phyloP scores from a whole-genome alignment of 2,329 filamentous ascomycete genomes.

The Diaporthe australafricana region DNA sequence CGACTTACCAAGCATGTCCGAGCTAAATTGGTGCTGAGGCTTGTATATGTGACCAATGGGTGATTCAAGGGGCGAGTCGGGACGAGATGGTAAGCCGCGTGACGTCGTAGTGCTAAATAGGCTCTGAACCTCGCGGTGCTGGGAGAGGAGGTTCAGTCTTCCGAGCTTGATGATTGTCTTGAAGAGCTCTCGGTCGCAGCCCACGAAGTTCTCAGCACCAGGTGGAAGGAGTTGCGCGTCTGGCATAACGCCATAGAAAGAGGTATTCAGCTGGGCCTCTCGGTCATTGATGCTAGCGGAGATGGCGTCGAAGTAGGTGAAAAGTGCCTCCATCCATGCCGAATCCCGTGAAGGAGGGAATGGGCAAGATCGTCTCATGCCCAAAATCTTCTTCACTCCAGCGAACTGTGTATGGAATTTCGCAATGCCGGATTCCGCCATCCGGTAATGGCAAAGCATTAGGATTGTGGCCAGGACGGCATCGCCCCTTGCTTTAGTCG shows the following conservation, averaged over 20 bases:
- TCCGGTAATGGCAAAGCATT: conserved; percentile 90
- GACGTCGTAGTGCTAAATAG: conserved; percentile 41
- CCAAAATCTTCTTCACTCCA: conserved; percentile 89
- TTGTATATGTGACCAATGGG: conserved; percentile 58
- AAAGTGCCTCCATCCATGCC: conserved; percentile 91
- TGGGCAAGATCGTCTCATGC: conserved; percentile 72
- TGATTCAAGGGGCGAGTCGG: conserved; percentile 54
- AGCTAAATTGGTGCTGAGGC: conserved; percentile 45
- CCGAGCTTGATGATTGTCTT: conserved; percentile 86
- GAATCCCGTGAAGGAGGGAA: conserved; percentile 73
- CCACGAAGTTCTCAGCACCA: conserved; percentile 85
- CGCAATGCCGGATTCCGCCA: conserved; percentile 91
- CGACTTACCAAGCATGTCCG: conserved; percentile 43
- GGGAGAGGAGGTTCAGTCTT: conserved; percentile 85
- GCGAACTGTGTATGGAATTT: conserved; percentile 95
- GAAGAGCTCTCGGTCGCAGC: conserved; percentile 89
- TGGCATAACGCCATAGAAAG: conserved; percentile 68
- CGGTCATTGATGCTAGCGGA: conserved; percentile 92
- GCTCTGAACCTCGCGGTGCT: conserved; percentile 68
- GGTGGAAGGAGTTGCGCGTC: conserved; percentile 64
- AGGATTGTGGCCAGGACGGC: conserved; percentile 89
- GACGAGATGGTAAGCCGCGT: conserved; percentile 43
- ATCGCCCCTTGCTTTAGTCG: conserved; percentile 80
- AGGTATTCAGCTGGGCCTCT: conserved; percentile 81
- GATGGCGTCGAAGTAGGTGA: conserved; percentile 95